Conservation (phyloP, 495 filamentous ascomycete species). For the Hypoxylon fragiforme region DNA sequence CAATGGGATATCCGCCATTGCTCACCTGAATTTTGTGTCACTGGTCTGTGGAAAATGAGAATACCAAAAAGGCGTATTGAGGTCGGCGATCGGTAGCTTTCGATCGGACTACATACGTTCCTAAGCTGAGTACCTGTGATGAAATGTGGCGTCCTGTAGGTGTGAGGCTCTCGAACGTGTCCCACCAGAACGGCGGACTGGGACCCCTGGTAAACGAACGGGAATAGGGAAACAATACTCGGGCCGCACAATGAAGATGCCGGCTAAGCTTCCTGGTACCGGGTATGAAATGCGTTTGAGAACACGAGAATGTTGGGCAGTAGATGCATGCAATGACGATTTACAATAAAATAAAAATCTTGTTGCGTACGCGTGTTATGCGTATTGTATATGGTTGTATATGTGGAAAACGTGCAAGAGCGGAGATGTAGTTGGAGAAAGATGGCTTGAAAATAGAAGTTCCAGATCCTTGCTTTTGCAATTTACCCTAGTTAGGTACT, state of each 20-base stretch:
- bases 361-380: neutral
- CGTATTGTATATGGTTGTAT: no score
- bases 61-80: slow-evolving; percentile 24
- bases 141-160: neutral
- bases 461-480: slow-evolving; percentile 7
- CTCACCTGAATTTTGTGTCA: slow-evolving; percentile 43
- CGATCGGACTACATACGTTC: slow-evolving; percentile 6
- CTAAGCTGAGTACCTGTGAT: slow-evolving; percentile 2
- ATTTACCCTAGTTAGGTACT: no score
- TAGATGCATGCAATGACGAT: slow-evolving; percentile 19
- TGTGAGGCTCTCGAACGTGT: slow-evolving; percentile 28
- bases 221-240: slow-evolving; percentile 6
- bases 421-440: slow-evolving; percentile 26
- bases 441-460: neutral
- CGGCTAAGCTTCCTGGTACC: slow-evolving; percentile 6
- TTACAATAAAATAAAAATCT: no score
- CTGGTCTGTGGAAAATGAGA: slow-evolving; percentile 35
- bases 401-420: slow-evolving; percentile 8
- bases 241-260: slow-evolving; percentile 24
- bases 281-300: slow-evolving; percentile 6
- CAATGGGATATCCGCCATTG: slow-evolving; percentile 80
- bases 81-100: slow-evolving; percentile 10
- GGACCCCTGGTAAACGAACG: slow-evolving; percentile 5
- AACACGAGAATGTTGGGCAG: slow-evolving; percentile 31
- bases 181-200: neutral